phyloP scores from a whole-genome alignment of 208 protist species.

The Hexamita inflata region DNA sequence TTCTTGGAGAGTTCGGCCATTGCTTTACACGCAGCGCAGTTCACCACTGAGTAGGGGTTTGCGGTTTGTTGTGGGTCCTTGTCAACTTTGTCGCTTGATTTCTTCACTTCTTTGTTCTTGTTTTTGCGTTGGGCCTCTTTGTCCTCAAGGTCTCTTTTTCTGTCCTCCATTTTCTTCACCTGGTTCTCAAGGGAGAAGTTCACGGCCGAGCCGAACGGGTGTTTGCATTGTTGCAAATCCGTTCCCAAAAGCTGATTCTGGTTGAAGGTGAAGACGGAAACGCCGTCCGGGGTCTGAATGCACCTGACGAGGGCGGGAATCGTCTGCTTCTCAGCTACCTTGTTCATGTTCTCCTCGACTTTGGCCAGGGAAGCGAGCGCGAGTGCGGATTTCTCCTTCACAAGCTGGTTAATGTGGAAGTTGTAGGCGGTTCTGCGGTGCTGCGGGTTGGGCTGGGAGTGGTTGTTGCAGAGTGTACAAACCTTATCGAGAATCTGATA shows the following conservation, averaged over 20 bases:
- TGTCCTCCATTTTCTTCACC: no score
- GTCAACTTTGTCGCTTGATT: no score
- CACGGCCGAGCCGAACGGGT: neutral
- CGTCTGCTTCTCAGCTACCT: neutral
- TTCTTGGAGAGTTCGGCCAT: conserved; percentile 6
- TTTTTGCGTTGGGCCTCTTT: no score
- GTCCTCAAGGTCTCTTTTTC: no score
- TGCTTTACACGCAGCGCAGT: neutral
- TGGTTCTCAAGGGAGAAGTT: neutral
- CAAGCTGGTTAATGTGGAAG: conserved; percentile 2
- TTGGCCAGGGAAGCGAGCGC: neutral
- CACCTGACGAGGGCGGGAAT: conserved; percentile 6
- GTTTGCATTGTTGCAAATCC: neutral
- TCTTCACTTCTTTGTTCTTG: no score
- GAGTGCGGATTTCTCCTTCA: conserved; percentile 1
- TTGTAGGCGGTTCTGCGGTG: neutral
- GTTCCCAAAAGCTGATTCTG: neutral
- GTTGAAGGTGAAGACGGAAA: neutral
- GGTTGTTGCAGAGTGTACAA: neutral
- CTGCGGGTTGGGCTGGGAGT: neutral
- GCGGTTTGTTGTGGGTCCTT: neutral
- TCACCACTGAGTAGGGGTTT: conserved; percentile 12
- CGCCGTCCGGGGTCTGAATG: neutral
- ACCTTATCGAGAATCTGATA: neutral
- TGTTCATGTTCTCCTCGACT: neutral